These are phyloP conservation scores for Vitis hybrid DNA, from an alignment of 177 flowering plant species.

Conservation along the genomic window DNA sequence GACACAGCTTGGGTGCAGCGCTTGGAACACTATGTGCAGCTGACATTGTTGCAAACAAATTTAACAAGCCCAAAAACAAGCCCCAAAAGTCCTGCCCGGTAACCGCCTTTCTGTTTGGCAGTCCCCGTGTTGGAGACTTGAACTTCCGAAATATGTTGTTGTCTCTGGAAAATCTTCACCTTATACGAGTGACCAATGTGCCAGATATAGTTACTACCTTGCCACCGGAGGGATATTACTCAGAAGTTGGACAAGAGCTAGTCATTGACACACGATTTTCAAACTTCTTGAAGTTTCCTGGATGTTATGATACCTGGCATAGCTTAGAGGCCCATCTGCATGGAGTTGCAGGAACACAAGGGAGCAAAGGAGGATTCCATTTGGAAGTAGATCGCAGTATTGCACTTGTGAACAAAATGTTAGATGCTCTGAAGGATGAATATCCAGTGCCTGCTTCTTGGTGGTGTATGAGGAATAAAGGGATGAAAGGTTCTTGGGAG, in stretches of 20 bases:
- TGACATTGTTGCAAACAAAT: slow-evolving; percentile 28
- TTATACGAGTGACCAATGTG: slow-evolving; percentile 11
- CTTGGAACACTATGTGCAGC: slow-evolving; percentile 28
- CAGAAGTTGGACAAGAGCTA: slow-evolving; percentile 26
- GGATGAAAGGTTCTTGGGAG: slow-evolving; percentile 40
- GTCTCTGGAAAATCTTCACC: slow-evolving; percentile 5
- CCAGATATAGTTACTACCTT: background rate
- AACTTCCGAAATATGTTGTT: slow-evolving; percentile 8
- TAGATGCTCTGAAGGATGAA: slow-evolving; percentile 21
- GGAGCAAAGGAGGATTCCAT: slow-evolving; percentile 17
- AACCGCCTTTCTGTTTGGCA: slow-evolving; percentile 22
- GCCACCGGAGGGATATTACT: background rate
- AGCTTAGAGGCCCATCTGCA: slow-evolving; percentile 35
- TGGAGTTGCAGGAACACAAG: slow-evolving; percentile 40
- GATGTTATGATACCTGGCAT: slow-evolving; percentile 11
- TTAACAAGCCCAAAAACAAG: slow-evolving; percentile 9
- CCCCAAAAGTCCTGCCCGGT: slow-evolving; percentile 17
- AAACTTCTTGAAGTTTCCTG: slow-evolving; percentile 24
- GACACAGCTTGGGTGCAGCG: slow-evolving; percentile 44
- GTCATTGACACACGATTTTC: slow-evolving; percentile 19
- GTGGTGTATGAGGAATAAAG: slow-evolving; percentile 23
- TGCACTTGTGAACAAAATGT: slow-evolving; percentile 26
- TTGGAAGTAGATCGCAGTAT: slow-evolving; percentile 29
- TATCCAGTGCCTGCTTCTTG: slow-evolving; percentile 25
- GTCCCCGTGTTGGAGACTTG: slow-evolving; percentile 27